phyloP scores from a whole-genome alignment of 805 yeast genomes.

The Ogataea haglerorum region DNA sequence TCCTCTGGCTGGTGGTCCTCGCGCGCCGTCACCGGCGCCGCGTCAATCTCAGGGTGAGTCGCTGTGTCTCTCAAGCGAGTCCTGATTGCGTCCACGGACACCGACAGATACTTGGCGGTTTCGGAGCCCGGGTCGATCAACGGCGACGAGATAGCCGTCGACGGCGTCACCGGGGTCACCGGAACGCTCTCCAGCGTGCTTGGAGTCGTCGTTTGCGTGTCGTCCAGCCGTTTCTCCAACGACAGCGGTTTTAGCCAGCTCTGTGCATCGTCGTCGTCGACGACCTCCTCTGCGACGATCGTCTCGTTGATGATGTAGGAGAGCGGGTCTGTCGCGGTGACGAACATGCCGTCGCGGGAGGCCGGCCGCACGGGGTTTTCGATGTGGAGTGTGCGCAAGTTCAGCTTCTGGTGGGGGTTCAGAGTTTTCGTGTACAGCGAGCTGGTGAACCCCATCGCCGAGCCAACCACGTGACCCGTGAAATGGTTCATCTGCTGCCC shows the following conservation, averaged over 20 bases:
- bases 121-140: slow-evolving; percentile 9
- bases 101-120: slow-evolving; percentile 20
- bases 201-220: slow-evolving; percentile 1
- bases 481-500: slow-evolving; percentile 21
- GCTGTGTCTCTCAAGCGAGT: slow-evolving; percentile 10
- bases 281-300: neutral
- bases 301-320: slow-evolving; percentile 18
- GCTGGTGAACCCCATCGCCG: slow-evolving; percentile 30
- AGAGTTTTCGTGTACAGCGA: slow-evolving; percentile 32
- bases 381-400: slow-evolving; percentile 23
- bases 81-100: slow-evolving; percentile 14
- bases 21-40: slow-evolving; percentile 14
- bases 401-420: slow-evolving; percentile 30
- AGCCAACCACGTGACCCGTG: slow-evolving; percentile 28
- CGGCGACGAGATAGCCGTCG: slow-evolving; percentile 15
- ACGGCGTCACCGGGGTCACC: slow-evolving; percentile 5
- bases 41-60: slow-evolving; percentile 13
- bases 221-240: slow-evolving; percentile 15
- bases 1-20: neutral
- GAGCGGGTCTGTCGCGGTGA: slow-evolving; percentile 30
- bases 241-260: slow-evolving; percentile 26
- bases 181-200: slow-evolving; percentile 3
- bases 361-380: slow-evolving; percentile 37
- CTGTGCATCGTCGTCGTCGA: slow-evolving; percentile 11
- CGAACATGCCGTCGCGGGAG: slow-evolving; percentile 33